phyloP scores from a whole-genome alignment of 169 alveolate genomes.

The Cystoisospora suis region DNA sequence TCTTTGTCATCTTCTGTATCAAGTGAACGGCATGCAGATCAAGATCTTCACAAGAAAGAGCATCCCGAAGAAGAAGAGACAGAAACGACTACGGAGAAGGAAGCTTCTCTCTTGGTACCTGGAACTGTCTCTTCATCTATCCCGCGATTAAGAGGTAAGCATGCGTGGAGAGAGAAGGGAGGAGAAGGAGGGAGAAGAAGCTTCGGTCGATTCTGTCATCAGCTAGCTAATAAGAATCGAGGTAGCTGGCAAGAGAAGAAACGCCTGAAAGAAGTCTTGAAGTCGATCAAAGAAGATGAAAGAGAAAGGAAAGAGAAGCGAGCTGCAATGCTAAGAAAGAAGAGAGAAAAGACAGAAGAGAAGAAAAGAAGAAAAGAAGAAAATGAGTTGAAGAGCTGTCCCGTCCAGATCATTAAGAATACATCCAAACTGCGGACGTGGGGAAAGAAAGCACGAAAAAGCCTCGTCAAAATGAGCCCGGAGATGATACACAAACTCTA shows the following conservation, averaged over 20 bases:
- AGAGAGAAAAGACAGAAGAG: conserved; percentile 59
- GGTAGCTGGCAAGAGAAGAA: conserved; percentile 49
- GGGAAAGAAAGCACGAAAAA: conserved; percentile 49
- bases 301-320: conserved; percentile 4
- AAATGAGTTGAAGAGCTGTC: conserved; percentile 50
- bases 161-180: conserved; percentile 58
- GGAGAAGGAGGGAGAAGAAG: conserved; percentile 39
- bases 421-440: conserved; percentile 48
- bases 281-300: conserved; percentile 37
- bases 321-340: conserved; percentile 21
- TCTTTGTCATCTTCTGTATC: no score
- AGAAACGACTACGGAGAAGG: no score
- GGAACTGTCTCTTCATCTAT: background rate
- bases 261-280: conserved; percentile 1
- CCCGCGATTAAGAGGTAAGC: conserved; percentile 41
- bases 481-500: conserved; percentile 60
- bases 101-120: no score
- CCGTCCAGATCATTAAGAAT: conserved; percentile 51
- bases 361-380: conserved; percentile 54
- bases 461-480: conserved; percentile 66
- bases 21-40: no score
- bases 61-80: no score
- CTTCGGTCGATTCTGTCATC: conserved; percentile 57
- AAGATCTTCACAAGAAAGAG: no score
- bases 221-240: conserved; percentile 22